A percentile compares a stretch with the other conserved stretches of the same genome.
phyloP scores from a whole-genome alignment of 192 early-diverging fungal genomes.

The Linnemannia schmuckeri region DNA sequence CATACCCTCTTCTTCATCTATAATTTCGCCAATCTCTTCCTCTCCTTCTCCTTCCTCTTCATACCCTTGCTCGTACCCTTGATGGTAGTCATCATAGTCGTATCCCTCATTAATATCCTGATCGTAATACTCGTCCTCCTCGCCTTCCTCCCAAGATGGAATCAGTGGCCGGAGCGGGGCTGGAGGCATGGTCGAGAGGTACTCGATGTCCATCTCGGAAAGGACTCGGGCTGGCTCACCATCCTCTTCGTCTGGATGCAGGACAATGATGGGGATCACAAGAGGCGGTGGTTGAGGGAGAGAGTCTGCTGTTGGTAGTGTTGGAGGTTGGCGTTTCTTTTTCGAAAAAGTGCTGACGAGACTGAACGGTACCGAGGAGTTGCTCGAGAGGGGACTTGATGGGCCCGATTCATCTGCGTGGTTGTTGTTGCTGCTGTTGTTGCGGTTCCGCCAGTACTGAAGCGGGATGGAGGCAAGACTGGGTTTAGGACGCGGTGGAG shows the following conservation, averaged over 20 bases:
- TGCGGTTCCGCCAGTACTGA: constrained; percentile 28
- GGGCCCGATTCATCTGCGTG: background rate
- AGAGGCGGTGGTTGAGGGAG: background rate
- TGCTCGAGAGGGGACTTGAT: background rate
- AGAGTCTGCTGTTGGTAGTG: background rate
- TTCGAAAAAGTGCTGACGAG: constrained; percentile 25
- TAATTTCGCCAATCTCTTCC: background rate
- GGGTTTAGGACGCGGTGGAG: constrained; percentile 10
- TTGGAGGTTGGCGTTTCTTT: constrained; percentile 16
- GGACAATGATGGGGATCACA: constrained; percentile 31
- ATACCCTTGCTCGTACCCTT: constrained; percentile 3
- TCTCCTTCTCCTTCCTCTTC: constrained; percentile 3
- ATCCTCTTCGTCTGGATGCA: constrained; percentile 53
- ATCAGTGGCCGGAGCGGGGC: constrained; percentile 21
- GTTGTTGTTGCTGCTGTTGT: background rate
- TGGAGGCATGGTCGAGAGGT: constrained; percentile 40
- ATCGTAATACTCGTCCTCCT: constrained; percentile 36
- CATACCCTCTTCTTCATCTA: constrained; percentile 3
- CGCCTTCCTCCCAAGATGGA: constrained; percentile 30
- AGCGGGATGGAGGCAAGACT: constrained; percentile 16
- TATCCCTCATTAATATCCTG: constrained; percentile 27
- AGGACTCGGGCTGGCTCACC: constrained; percentile 31
- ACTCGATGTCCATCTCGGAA: constrained; percentile 44
- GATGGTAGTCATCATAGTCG: constrained; percentile 31
- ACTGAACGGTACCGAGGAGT: constrained; percentile 6